Base-by-base conservation (phyloP, 2,329 filamentous ascomycete species). In the Stagonosporopsis tanaceti region DNA sequence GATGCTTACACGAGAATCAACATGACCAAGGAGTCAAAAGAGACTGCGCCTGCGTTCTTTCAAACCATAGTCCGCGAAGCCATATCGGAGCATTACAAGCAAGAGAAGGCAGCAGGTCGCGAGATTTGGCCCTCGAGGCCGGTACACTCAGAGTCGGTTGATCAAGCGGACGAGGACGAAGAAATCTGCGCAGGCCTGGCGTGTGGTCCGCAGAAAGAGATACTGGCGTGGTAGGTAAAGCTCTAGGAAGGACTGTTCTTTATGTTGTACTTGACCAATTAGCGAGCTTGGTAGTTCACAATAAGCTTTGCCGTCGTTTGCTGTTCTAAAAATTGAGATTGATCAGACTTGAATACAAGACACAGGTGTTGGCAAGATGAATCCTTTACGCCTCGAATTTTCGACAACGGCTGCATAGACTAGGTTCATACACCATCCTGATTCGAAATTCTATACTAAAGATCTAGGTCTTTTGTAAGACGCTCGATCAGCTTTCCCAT, bases 1-100 rank as follows among this genome's bases (percentile, higher is more conserved):
- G 72, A 81, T 37, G 83, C 87, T 67, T 88, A 87, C 76, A 84
- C 84, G 70, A 80, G 81, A 32, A 80, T 87, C 71, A 82, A 86
- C 80, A 79, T 38, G 6, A 4, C 8, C 11, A 40, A 46, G 6
- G 40, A 40, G 1, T 5, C 15, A 6, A 40, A 25, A 3, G n/a
- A 34, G 9, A 14, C 11, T 14, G 11, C 27, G 22, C 24, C 40
- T 12, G 15, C 3, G 1, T 22, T 17, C n/a, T 50, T 55, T 15
- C 39, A 55, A 11, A 40, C 7, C 11, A 14, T 14, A 6, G 4
- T 55, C 3, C 40, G 35, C 14, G 46, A 46, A 41, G 34, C 34
- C 22, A 34, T 55, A 1, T 45, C 27, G 20, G 46, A 50, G 34
- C 53, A 55, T 7, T 40, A 56, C 47, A 37, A 28, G 9, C 47